Conservation (phyloP, 2,329 filamentous ascomycete genomes). For the Chalaropsis ovoidea region DNA sequence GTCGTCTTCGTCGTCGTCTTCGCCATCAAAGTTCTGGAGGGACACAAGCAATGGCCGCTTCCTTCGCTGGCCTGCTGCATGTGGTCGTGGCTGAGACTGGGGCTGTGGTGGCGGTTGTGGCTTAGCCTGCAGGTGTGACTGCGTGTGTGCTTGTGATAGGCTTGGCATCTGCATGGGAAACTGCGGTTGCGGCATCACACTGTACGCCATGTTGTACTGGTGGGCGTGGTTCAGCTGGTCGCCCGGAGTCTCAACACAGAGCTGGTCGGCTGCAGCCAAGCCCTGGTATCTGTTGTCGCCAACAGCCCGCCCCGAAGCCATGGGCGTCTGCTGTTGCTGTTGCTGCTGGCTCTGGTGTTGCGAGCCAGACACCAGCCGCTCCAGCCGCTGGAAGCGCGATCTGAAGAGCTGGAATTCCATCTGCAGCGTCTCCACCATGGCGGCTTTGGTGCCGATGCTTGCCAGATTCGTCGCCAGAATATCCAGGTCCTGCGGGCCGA, state of each 20-base stretch:
- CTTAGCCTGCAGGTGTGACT: not conserved
- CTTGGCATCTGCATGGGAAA: conserved; percentile 13
- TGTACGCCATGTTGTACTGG: not conserved
- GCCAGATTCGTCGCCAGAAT: conserved; percentile 35
- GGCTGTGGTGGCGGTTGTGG: not conserved
- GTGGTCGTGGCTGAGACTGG: not conserved
- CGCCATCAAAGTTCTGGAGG: not conserved
- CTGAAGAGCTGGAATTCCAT: conserved; percentile 38
- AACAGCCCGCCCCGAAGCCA: not conserved
- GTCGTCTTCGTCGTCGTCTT: conserved; percentile 17
- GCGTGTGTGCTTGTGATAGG: conserved; percentile 23
- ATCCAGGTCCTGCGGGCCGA: conserved; percentile 33
- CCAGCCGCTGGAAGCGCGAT: conserved; percentile 33
- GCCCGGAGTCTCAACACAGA: not conserved
- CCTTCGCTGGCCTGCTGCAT: not conserved
- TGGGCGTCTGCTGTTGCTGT: not conserved
- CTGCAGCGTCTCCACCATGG: conserved; percentile 35
- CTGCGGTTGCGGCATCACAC: not conserved
- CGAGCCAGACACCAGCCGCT: conserved; percentile 25
- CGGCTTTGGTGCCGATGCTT: conserved; percentile 34
- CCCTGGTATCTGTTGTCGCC: not conserved
- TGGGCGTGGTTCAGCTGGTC: not conserved
- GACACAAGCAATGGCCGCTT: conserved; percentile 6
- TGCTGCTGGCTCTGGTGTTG: not conserved
- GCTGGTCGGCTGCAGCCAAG: not conserved